Conservation (phyloP, 1,139 yeast species). For the Citeromyces hawaiiensis region DNA sequence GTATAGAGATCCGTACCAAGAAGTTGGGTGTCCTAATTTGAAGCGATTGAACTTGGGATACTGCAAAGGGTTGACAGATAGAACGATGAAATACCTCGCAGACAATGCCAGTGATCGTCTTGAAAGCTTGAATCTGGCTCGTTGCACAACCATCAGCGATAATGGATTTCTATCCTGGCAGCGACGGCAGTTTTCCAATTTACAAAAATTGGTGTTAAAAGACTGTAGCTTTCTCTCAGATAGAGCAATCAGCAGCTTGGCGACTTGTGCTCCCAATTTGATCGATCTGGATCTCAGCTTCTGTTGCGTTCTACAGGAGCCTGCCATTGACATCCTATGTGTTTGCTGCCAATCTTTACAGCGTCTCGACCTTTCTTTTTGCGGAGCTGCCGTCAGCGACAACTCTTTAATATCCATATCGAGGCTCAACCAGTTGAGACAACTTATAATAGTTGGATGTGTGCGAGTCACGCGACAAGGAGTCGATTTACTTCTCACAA, state of each 20-base stretch:
- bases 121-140: slow-evolving; percentile 45
- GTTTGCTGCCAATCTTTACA: slow-evolving; percentile 47
- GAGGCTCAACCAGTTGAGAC: slow-evolving; percentile 30
- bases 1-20: slow-evolving; percentile 18
- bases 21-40: slow-evolving; percentile 45
- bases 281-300: slow-evolving; percentile 49
- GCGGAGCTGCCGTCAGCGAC: slow-evolving; percentile 74
- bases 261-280: slow-evolving; percentile 46
- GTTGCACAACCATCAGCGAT: slow-evolving; percentile 72
- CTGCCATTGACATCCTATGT: slow-evolving; percentile 50
- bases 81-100: slow-evolving; percentile 51
- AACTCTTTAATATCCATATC: slow-evolving; percentile 53
- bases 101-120: slow-evolving; percentile 41
- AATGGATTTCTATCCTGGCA: slow-evolving; percentile 60
- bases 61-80: slow-evolving; percentile 63
- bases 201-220: slow-evolving; percentile 39
- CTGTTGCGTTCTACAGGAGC: slow-evolving; percentile 64
- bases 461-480: slow-evolving; percentile 67
- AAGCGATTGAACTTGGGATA: slow-evolving; percentile 45
- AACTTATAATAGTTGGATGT: slow-evolving; percentile 50
- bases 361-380: slow-evolving; percentile 48
- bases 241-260: slow-evolving; percentile 45
- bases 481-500: slow-evolving; percentile 48
- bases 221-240: slow-evolving; percentile 70
- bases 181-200: slow-evolving; percentile 34